phyloP scores from a whole-genome alignment of 805 yeast species.

The Yamadazyma tumulicola region DNA sequence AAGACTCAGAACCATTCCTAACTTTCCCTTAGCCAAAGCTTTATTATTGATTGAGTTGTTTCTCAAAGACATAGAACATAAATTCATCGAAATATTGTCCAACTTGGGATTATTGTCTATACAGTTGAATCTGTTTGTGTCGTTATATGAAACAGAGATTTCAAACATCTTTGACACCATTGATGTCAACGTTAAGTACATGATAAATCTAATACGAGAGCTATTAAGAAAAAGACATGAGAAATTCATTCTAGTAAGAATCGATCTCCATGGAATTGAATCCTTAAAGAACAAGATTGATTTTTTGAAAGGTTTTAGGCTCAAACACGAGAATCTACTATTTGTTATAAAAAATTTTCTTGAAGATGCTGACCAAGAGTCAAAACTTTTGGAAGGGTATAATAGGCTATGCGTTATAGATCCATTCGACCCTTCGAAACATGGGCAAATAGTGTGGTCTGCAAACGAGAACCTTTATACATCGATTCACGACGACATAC shows the following conservation, averaged over 20 bases:
- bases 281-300: constrained; percentile 41
- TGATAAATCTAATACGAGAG: constrained; percentile 68
- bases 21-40: constrained; percentile 63
- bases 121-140: constrained; percentile 36
- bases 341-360: constrained; percentile 24
- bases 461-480: constrained; percentile 26
- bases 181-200: constrained; percentile 61
- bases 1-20: constrained; percentile 38
- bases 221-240: constrained; percentile 69
- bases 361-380: constrained; percentile 12
- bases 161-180: constrained; percentile 42
- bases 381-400: constrained; percentile 24
- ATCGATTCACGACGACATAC: constrained; percentile 18
- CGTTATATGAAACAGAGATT: constrained; percentile 18
- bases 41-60: constrained; percentile 64
- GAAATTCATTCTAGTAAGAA: constrained; percentile 60
- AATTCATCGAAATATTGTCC: constrained; percentile 33
- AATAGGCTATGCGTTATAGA: constrained; percentile 25
- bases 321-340: constrained; percentile 49
- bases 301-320: constrained; percentile 44
- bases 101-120: constrained; percentile 43
- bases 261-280: constrained; percentile 40
- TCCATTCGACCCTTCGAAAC: constrained; percentile 31
- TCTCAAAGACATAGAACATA: constrained; percentile 51
- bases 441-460: constrained; percentile 27